Evolutionary conservation across 192 early-diverging fungal species (phyloP).

Genomic region (Mortierella claussenii): DNA sequence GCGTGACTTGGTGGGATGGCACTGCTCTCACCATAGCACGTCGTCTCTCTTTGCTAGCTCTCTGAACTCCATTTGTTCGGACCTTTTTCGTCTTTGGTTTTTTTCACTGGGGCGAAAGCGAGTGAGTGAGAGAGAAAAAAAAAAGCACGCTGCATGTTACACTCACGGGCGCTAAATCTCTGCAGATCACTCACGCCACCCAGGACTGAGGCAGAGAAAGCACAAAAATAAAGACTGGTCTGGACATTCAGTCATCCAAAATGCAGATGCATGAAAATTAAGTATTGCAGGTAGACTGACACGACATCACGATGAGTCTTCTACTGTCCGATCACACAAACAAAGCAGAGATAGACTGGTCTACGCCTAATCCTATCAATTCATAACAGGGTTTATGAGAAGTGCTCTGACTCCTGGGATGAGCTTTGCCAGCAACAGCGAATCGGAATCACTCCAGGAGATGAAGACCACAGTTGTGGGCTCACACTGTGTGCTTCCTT

Average conservation of each 20-base stretch:
- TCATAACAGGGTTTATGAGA: background rate
- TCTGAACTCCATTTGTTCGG: background rate
- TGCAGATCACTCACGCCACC: background rate
- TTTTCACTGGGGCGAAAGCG: too few relatives aligned
- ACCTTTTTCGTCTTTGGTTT: background rate
- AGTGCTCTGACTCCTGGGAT: background rate
- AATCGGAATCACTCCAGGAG: conserved; percentile 8
- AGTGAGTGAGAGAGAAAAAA: background rate
- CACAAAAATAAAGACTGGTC: too few relatives aligned
- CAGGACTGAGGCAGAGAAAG: too few relatives aligned
- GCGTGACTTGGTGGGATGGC: background rate
- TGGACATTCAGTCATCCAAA: too few relatives aligned
- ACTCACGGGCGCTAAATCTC: background rate
- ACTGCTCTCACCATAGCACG: too few relatives aligned
- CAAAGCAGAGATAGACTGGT: background rate
- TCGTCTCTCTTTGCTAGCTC: background rate
- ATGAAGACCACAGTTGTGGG: background rate
- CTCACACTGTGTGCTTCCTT: background rate
- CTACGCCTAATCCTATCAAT: background rate
- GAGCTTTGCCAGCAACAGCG: background rate
- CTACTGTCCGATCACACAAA: background rate
- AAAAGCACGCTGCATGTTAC: background rate
- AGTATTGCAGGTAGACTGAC: background rate
- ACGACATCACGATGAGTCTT: background rate
- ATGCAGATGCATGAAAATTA: background rate